Base-by-base conservation (phyloP, 2,329 filamentous ascomycete species). In the Alternaria triticina region DNA sequence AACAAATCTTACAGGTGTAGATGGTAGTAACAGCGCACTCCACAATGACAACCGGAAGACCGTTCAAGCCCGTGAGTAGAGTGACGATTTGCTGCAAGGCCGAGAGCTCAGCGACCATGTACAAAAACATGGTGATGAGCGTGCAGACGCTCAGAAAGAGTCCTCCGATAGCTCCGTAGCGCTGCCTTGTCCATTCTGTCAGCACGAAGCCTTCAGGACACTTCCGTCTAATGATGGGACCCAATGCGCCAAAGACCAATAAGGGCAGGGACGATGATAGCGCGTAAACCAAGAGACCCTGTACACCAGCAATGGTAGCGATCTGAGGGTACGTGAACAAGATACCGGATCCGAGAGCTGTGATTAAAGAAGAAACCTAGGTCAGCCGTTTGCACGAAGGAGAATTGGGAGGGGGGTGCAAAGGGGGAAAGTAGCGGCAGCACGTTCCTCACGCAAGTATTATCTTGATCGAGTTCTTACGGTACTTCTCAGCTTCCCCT, bases 371-470 rank as follows among this genome's bases (percentile, higher is more conserved):
- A 64, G 55, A 57, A 68, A 28, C 60, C 76, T 79, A 76, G 67
- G 76, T 80, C 65, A 80, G 78, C 75, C 61, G 56, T 62, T 57
- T 68, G 55, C 45, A 50, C n/a, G 54, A 59, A 60, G 61, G 69
- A 66, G 65, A 58, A 11, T 17, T 40, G 72, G 65, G 73, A 63
- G 54, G 72, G 64, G 73, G 74, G 72, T 77, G 83, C 82, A 83
- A 74, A 76, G 69, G 74, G 62, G 49, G 49, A 52, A 40, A 79
- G 79, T 88, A 93, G 91, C 91, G 92, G 92, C 92, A 94, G 91
- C 92, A 95, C 92, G 87, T 94, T 95, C 91, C 92, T 90, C 92
- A 95, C 92, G 92, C 92, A 96, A 96, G 92, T 91, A 94, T 95
- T 96, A 95, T 92, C 92, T 96, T 96, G 92, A 92, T 96, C 92